Conservation (phyloP, 2,329 filamentous ascomycete species). For the Pseudogymnoascus sp. region DNA sequence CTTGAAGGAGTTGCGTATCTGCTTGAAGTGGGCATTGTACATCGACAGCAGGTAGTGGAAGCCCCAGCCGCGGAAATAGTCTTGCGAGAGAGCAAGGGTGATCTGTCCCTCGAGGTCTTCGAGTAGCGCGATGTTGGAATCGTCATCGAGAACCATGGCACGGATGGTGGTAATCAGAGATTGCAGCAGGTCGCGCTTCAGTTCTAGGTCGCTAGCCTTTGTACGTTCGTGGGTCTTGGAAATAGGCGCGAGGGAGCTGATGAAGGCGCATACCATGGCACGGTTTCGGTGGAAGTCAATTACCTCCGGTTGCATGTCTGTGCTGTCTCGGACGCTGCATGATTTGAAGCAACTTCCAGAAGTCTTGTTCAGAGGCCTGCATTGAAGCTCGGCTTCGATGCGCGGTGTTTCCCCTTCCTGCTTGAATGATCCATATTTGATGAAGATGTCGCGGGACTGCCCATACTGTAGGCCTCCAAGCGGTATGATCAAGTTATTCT, state of each 20-base stretch:
- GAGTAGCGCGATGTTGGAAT: slow-evolving; percentile 38
- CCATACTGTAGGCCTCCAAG: not conserved
- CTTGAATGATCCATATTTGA: not conserved
- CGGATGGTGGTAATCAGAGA: slow-evolving; percentile 31
- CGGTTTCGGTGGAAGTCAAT: slow-evolving; percentile 46
- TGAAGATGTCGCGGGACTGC: not conserved
- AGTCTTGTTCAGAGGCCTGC: not conserved
- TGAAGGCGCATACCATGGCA: slow-evolving; percentile 40
- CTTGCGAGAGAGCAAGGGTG: slow-evolving; percentile 36
- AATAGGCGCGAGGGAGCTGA: slow-evolving; percentile 37
- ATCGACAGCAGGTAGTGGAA: slow-evolving; percentile 50
- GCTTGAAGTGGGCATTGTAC: slow-evolving; percentile 46
- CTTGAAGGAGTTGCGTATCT: slow-evolving; percentile 55
- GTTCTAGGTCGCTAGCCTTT: not conserved
- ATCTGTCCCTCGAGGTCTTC: slow-evolving; percentile 47
- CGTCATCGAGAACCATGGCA: slow-evolving; percentile 30
- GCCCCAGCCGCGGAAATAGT: slow-evolving; percentile 45
- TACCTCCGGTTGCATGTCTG: slow-evolving; percentile 27
- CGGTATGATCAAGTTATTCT: not conserved
- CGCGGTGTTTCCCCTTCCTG: not conserved
- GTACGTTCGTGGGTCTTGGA: not conserved
- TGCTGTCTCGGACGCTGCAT: not conserved
- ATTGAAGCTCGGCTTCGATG: not conserved
- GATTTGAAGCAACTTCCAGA: not conserved
- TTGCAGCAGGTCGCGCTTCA: slow-evolving; percentile 23